Evolutionary conservation across 169 alveolate genomes (phyloP), one percentile per base, ranked within the genome.

Genomic region (Babesia bovis): DNA sequence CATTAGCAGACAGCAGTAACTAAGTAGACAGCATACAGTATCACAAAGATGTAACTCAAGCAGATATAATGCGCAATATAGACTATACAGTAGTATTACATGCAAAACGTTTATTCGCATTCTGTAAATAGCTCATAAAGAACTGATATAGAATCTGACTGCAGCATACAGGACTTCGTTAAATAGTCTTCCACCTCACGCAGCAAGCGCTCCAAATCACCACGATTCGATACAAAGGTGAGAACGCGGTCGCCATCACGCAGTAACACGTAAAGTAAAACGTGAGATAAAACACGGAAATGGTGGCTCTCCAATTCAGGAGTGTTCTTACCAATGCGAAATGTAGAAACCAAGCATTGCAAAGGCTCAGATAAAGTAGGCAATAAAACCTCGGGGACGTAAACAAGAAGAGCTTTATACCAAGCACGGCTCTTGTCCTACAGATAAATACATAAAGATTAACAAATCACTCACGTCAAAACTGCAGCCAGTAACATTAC

Each of bases 311-410:
- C 41, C 30, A 63, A 26, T 1, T 6, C 49, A 36, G 73, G 73
- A 4, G 73, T 63, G 60, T 63, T 63, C 61, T 58, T 72, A 59
- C 59, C 83, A 35, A 66, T 50, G 21, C 70, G 33, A 61, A 72
- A 72, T 32, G 83, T 72, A 26, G 83, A 59, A 32, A 72, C 56
- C 32, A 72, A 6, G 19, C 52, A 17, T n/a, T 72, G 68, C 12
- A 72, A 44, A 28, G 57, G 67, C 40, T 15, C 26, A 15, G 50
- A 41, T 26, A 60, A 55, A 15, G 58, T 42, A 4, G 71, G 35
- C 3, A 32, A 23, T 17, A 71, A 38, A n/a, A 5, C 50, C 30
- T 56, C 51, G 42, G 83, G 83, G 41, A 72, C 2, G 45, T 61
- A 67, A 23, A 38, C 60, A 44, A 72, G 66, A 13, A 65, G 47